These are phyloP conservation scores for Karstenula rhodostoma DNA, from an alignment of 2,329 filamentous ascomycete genomes.

Conservation along the genomic window DNA sequence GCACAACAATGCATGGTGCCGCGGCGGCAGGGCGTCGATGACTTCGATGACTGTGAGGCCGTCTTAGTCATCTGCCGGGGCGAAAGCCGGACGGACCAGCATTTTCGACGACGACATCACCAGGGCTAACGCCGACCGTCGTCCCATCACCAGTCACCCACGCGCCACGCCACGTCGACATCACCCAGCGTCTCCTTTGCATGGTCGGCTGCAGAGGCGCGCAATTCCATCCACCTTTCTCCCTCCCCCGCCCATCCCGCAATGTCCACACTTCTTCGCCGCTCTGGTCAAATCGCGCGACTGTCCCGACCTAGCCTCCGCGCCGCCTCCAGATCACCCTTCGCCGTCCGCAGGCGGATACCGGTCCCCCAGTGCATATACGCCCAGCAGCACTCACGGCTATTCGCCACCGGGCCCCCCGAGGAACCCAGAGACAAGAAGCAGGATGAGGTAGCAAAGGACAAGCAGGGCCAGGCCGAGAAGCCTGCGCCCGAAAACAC, in stretches of 20 bases:
- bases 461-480: slow-evolving; percentile 41
- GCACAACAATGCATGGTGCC: no score
- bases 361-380: slow-evolving; percentile 54
- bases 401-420: slow-evolving; percentile 52
- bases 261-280: slow-evolving; percentile 74
- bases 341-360: slow-evolving; percentile 45
- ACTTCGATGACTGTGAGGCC: no score
- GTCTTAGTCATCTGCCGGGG: slow-evolving; percentile 11
- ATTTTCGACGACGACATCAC: slow-evolving; percentile 19
- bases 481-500: slow-evolving; percentile 49
- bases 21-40: not conserved
- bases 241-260: slow-evolving; percentile 42
- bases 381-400: slow-evolving; percentile 52
- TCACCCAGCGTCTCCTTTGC: slow-evolving; percentile 19
- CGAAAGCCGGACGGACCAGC: slow-evolving; percentile 18
- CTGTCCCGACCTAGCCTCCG: slow-evolving; percentile 66
- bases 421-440: slow-evolving; percentile 44
- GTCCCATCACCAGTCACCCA: slow-evolving; percentile 24
- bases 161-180: slow-evolving; percentile 13
- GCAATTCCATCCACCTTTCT: slow-evolving; percentile 18
- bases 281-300: slow-evolving; percentile 71
- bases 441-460: slow-evolving; percentile 34
- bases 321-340: slow-evolving; percentile 59
- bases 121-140: slow-evolving; percentile 7
- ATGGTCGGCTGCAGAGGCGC: slow-evolving; percentile 26